A percentile compares a stretch with the other conserved stretches of the same genome.
Evolutionary conservation across 2,329 filamentous ascomycete genomes (phyloP).

Genomic region (Furcasterigmium furcatum): DNA sequence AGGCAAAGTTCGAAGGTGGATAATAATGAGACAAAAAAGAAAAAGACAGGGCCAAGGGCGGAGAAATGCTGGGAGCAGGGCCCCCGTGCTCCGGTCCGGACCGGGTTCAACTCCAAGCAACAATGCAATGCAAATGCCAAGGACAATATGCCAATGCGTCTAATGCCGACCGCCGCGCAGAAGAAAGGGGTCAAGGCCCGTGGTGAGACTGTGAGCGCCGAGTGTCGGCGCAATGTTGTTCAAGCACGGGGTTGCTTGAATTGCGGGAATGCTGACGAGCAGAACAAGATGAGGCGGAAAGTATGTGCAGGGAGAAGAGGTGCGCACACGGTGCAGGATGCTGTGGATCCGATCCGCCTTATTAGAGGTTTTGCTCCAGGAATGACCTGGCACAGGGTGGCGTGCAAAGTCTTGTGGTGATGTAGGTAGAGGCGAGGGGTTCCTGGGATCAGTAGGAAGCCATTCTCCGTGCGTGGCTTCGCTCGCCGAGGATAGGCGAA

Average conservation of each 20-base stretch:
- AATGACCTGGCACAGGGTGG: not conserved
- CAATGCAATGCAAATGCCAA: constrained; percentile 15
- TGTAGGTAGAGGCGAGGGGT: not conserved
- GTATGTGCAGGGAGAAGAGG: constrained; percentile 13
- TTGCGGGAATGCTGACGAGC: constrained; percentile 10
- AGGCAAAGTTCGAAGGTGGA: constrained; percentile 3
- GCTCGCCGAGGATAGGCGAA: constrained; percentile 43
- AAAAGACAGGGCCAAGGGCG: constrained; percentile 10
- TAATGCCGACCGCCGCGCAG: constrained; percentile 14
- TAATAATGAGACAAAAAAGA: constrained; percentile 15
- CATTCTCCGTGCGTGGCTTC: constrained; percentile 57
- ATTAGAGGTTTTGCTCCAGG: constrained; percentile 6
- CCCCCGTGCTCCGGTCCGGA: constrained; percentile 19
- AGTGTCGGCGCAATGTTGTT: constrained; percentile 5
- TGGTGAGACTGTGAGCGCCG: constrained; percentile 9
- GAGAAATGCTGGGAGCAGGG: constrained; percentile 13
- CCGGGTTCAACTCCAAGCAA: constrained; percentile 17
- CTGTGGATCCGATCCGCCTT: constrained; percentile 12
- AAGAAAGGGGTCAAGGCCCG: constrained; percentile 12
- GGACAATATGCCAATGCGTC: constrained; percentile 22
- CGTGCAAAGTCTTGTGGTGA: not conserved
- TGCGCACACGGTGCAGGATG: constrained; percentile 10
- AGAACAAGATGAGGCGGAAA: constrained; percentile 5
- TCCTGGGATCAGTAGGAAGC: constrained; percentile 53
- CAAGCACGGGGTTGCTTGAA: constrained; percentile 4